Conservation (phyloP, 345 rosid species). For the Gossypium thurberi region DNA sequence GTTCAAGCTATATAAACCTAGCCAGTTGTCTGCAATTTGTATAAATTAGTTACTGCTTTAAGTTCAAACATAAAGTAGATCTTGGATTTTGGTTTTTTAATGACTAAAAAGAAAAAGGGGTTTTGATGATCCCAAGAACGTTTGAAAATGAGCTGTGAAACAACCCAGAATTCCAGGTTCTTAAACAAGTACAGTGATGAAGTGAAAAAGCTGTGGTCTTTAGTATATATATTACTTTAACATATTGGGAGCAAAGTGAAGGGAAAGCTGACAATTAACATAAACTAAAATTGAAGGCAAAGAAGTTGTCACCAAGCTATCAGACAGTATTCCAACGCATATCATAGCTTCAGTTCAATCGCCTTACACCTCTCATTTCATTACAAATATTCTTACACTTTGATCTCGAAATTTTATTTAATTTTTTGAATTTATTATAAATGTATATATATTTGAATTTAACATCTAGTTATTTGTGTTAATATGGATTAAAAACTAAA, state of each 20-base stretch:
- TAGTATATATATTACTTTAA: background rate
- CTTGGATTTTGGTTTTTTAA: background rate
- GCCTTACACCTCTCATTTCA: background rate
- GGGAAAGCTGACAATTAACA: background rate
- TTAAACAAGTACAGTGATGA: background rate
- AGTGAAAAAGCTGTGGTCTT: background rate
- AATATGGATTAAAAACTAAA: background rate
- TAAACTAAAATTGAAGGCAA: background rate
- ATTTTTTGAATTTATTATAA: no score
- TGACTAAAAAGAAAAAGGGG: no score
- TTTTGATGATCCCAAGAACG: constrained; percentile 3
- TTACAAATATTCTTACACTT: background rate
- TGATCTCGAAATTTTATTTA: no score
- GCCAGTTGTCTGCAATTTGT: background rate
- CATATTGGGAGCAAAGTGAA: background rate
- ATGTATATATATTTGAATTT: no score
- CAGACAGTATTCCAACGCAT: background rate
- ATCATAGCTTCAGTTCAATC: background rate
- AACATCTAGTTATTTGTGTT: background rate
- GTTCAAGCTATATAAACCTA: background rate
- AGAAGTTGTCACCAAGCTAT: constrained; percentile 2
- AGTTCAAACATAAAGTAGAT: background rate
- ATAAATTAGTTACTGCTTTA: background rate
- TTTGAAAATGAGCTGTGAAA: background rate
- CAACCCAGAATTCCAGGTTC: background rate